These are phyloP conservation scores for Trametes villosa DNA, from an alignment of 768 basidiomycete species.

Conservation along the genomic window DNA sequence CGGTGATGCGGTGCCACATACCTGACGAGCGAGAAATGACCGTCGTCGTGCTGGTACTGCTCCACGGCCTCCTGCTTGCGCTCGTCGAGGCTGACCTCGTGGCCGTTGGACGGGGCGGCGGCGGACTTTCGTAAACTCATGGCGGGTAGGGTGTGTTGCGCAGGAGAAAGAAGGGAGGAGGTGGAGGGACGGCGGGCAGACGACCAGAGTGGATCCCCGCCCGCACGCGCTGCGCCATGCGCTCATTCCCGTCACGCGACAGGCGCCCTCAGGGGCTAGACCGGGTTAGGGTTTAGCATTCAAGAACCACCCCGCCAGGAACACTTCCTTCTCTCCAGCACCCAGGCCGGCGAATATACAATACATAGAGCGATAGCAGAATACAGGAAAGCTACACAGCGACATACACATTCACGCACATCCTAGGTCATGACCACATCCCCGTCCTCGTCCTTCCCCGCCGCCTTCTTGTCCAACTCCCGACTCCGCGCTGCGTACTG, in stretches of 20 bases:
- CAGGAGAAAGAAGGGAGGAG: not conserved
- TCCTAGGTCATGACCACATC: conserved; percentile 47
- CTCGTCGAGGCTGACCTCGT: conserved; percentile 25
- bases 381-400: not conserved
- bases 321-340: not conserved
- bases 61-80: conserved; percentile 56
- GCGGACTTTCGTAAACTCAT: conserved; percentile 58
- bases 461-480: conserved; percentile 52
- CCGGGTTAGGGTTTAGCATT: conserved; percentile 18
- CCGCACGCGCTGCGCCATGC: conserved; percentile 1
- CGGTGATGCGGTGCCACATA: conserved; percentile 35
- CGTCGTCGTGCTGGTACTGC: conserved; percentile 86
- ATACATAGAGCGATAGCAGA: conserved; percentile 13
- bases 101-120: conserved; percentile 34
- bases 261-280: not conserved
- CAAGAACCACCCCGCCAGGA: not conserved
- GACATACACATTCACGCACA: not conserved
- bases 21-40: conserved; percentile 98
- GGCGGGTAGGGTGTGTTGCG: not conserved
- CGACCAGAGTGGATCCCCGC: conserved; percentile 14
- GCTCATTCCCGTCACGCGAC: conserved; percentile 21
- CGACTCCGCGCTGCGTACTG: conserved; percentile 80
- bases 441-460: conserved; percentile 32
- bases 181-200: not conserved
- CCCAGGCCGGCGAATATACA: not conserved